Evolutionary conservation across 148 eudicot genomes (phyloP), one percentile per base, ranked within the genome.

Genomic region (Diospyros kaki): DNA sequence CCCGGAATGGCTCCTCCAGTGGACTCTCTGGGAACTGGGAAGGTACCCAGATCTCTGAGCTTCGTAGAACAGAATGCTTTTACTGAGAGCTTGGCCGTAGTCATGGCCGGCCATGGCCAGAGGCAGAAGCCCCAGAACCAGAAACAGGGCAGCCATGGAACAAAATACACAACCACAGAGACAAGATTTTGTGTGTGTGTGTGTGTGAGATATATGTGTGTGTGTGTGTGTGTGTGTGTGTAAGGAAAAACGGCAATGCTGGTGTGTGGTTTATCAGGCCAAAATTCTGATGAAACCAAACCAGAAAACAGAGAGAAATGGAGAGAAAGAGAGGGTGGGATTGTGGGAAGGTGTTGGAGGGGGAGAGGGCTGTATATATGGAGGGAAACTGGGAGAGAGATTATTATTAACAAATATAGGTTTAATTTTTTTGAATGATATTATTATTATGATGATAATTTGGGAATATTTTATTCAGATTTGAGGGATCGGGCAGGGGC

Each of bases 11-110:
- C 93, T 87, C 73, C 99, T 88, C 99, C 99, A 95, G 44, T 82
- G 82, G 52, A 95, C 92, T 87, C 99, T 92, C 68, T 95, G 99
- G 66, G 67, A 58, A 41, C 76, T 68, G 15, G 99, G 99, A 50
- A 95, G 89, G 44, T 86, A 80, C 38, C 99, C 99, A 79, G 99
- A 95, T 88, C 99, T 89, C 69, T 95, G 99, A 69, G 99, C 99
- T 75, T 94, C 99, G 65, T 86, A 95, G 76, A 95, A 95, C 64
- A 95, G 77, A 82, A 94, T 83, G 79, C 99, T 89, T 82, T 95
- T 95, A 53, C 88, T 90, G 58, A 95, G 84, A 74, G 99, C 99
- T 45, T 89, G 80, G 8, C 88, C 87, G 72, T 95, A 95, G 63
- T 95, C 84, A 85, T 95, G 97, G 40, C 89, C 92, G 45, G 81